These are phyloP conservation scores for Schizothecium vesticola DNA, from an alignment of 495 filamentous ascomycete species.

Conservation along the genomic window DNA sequence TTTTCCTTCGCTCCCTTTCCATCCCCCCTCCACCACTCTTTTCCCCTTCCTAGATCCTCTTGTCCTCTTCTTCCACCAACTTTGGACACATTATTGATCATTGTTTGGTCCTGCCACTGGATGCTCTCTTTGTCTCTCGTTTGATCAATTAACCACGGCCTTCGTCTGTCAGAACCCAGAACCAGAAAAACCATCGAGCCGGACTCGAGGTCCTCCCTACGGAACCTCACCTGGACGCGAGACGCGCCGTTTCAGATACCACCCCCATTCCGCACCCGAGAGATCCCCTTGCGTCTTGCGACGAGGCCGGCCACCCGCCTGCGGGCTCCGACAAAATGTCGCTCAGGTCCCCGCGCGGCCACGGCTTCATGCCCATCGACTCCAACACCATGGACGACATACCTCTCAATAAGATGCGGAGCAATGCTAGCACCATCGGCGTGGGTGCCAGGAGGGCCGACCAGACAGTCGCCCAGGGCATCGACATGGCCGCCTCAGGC, in stretches of 20 bases:
- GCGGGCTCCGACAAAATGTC: slow-evolving; percentile 19
- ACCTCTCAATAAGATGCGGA: slow-evolving; percentile 46
- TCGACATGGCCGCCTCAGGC: slow-evolving; percentile 24
- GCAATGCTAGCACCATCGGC: slow-evolving; percentile 38
- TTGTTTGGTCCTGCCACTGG: neutral
- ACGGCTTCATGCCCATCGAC: slow-evolving; percentile 30
- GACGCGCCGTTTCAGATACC: neutral
- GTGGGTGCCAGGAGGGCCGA: slow-evolving; percentile 45
- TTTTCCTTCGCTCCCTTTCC: neutral
- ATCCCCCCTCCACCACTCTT: neutral
- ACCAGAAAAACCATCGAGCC: neutral
- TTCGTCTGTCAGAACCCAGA: too few relatives aligned
- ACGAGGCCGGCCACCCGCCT: neutral
- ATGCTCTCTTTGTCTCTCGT: neutral
- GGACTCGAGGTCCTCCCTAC: neutral
- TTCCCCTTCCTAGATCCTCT: neutral
- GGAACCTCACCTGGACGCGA: neutral
- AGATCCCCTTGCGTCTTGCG: neutral
- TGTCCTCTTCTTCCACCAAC: neutral
- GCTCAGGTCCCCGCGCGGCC: slow-evolving; percentile 22
- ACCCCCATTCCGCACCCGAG: neutral
- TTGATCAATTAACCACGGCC: neutral
- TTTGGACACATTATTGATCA: neutral
- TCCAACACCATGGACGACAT: slow-evolving; percentile 39
- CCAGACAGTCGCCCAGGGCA: slow-evolving; percentile 29